phyloP scores from a whole-genome alignment of 352 stramenopile genomes.

The Elongisporangium undulatum region DNA sequence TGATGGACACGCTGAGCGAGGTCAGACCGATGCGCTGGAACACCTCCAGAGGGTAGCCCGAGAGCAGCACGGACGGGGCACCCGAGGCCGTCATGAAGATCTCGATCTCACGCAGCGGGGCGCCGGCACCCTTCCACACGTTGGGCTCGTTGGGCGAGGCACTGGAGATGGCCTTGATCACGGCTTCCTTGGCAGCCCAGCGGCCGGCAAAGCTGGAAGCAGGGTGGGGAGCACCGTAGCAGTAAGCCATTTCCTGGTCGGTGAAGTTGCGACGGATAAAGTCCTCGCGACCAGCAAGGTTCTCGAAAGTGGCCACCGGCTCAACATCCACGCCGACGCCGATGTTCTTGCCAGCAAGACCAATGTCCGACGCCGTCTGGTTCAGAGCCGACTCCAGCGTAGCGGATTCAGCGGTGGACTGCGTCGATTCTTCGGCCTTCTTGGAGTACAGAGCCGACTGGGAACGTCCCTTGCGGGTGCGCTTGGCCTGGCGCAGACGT shows the following conservation, averaged over 20 bases:
- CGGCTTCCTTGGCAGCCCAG: constrained; percentile 88
- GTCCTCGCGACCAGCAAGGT: constrained; percentile 69
- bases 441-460: constrained; percentile 10
- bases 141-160: constrained; percentile 55
- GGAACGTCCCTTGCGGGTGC: constrained; percentile 7
- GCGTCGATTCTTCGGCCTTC: constrained; percentile 26
- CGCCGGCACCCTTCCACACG: constrained; percentile 67
- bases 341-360: constrained; percentile 38
- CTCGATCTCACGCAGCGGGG: constrained; percentile 82
- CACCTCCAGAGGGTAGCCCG: constrained; percentile 69
- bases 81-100: constrained; percentile 77
- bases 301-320: constrained; percentile 79
- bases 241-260: constrained; percentile 83
- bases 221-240: constrained; percentile 71
- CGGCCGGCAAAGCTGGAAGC: constrained; percentile 82
- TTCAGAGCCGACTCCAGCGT: constrained; percentile 53
- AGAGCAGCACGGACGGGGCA: constrained; percentile 70
- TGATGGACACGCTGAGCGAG: constrained; percentile 85
- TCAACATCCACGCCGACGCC: constrained; percentile 83
- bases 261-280: constrained; percentile 89
- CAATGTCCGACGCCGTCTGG: constrained; percentile 41
- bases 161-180: constrained; percentile 89
- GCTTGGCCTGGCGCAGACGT: constrained; percentile 30
- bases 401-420: constrained; percentile 23
- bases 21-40: constrained; percentile 72